phyloP scores from a whole-genome alignment of 768 basidiomycete genomes.

The Artomyces pyxidatus region DNA sequence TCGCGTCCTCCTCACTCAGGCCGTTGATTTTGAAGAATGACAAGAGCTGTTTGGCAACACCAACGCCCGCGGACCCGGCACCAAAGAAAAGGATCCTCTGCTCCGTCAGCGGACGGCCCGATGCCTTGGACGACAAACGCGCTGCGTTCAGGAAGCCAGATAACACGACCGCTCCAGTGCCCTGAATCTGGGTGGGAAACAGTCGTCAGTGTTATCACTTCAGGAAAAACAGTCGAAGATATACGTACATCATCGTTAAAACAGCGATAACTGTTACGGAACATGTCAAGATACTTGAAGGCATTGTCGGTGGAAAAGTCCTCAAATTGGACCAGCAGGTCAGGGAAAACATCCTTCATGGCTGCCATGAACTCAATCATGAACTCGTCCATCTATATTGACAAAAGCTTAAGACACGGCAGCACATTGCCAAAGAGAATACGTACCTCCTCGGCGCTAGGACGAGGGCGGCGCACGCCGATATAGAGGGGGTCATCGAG shows the following conservation, averaged over 20 bases:
- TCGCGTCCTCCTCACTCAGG: conserved; percentile 67
- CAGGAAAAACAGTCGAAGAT: no score
- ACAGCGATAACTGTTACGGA: conserved; percentile 64
- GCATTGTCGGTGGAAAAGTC: conserved; percentile 93
- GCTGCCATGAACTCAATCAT: conserved; percentile 93
- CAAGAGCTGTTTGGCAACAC: conserved; percentile 82
- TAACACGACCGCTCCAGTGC: conserved; percentile 86
- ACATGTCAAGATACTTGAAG: conserved; percentile 74
- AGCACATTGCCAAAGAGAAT: background rate
- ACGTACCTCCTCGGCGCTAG: conserved; percentile 21
- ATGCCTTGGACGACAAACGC: conserved; percentile 62
- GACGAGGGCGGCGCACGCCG: conserved; percentile 49
- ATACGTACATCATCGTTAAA: conserved; percentile 84
- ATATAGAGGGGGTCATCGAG: conserved; percentile 87
- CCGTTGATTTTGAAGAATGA: conserved; percentile 85
- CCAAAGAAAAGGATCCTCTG: conserved; percentile 92
- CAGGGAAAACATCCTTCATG: conserved; percentile 67
- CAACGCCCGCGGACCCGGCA: conserved; percentile 87
- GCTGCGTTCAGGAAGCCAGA: conserved; percentile 88
- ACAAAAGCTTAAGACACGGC: conserved; percentile 38
- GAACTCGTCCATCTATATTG: conserved; percentile 67
- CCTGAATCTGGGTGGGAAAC: conserved; percentile 18
- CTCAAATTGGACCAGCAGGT: conserved; percentile 83
- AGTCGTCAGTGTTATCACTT: conserved; percentile 1
- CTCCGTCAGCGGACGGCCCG: conserved; percentile 53